Conservation (phyloP, 495 filamentous ascomycete species). For the Melanomma pulvis-pyrius region DNA sequence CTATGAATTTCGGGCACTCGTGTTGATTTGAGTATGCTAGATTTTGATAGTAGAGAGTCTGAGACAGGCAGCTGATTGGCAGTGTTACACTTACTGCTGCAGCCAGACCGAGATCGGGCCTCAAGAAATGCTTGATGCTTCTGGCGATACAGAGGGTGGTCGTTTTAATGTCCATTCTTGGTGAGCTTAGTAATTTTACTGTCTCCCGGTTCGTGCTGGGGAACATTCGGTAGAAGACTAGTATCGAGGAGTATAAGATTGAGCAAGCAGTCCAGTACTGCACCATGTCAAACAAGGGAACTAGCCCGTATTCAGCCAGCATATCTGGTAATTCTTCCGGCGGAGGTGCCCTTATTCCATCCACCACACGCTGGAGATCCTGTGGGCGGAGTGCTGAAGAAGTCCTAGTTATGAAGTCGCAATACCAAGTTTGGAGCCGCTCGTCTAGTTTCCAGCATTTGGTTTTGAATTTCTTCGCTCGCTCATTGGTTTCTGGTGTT, state of each 20-base stretch:
- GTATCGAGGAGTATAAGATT: constrained; percentile 2
- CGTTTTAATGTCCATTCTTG: constrained; percentile 2
- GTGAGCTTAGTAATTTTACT: not conserved
- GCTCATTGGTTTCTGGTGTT: not conserved
- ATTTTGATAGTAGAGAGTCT: not conserved
- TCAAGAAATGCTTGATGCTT: constrained; percentile 7
- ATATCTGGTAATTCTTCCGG: constrained; percentile 3
- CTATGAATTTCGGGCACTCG: not conserved
- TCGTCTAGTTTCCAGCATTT: constrained; percentile 16
- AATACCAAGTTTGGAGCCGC: constrained; percentile 18
- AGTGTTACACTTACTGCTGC: not conserved
- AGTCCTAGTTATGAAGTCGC: not conserved
- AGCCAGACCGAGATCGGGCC: constrained; percentile 10
- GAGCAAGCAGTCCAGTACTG: constrained; percentile 22
- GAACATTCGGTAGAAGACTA: not conserved
- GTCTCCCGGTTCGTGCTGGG: not conserved
- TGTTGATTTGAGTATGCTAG: not conserved
- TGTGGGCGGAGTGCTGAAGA: not conserved
- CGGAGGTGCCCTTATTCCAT: not conserved
- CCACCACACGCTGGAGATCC: not conserved
- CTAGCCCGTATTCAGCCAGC: not conserved
- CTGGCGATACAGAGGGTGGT: constrained; percentile 9
- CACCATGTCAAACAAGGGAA: constrained; percentile 1
- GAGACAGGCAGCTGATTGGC: not conserved
- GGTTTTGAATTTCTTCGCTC: not conserved